Evolutionary conservation across 2,329 filamentous ascomycete genomes (phyloP), one percentile per base, ranked within the genome.

Genomic region (Apiospora malaysiana): DNA sequence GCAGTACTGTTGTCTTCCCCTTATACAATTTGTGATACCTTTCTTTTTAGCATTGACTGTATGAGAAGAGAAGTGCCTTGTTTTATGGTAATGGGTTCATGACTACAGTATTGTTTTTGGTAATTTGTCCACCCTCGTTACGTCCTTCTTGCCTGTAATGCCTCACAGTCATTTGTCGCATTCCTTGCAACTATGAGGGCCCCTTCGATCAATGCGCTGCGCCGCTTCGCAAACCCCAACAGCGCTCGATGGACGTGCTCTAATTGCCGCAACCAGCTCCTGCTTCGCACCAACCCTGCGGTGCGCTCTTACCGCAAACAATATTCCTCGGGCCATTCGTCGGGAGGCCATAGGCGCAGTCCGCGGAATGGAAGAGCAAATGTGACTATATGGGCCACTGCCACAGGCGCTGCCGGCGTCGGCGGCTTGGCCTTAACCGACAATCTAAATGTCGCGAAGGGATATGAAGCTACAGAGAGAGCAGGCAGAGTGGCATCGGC

Each of bases 401-500:
- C 88, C 1, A 85, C 87, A 21, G 85, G 82, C n/a, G 86, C 83
- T 2, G 81, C 84, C 12, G 83, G 84, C 14, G 83, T 83, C n/a
- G 83, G 84, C 8, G 81, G 83, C 4, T 76, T 89, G 40, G 86
- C 87, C 27, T 90, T 91, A 72, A 85, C 85, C 40, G 89, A 92
- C 79, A 91, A 97, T 32, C 32, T 32, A 32, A 32, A 32, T 75
- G 90, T 94, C 74, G 93, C 92, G 80, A 91, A 93, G 83, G 87
- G 88, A 45, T 95, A 93, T 79, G 89, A 91, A 69, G 93, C 93
- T 14, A 89, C 89, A 2, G 91, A 94, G 82, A 88, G 95, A 74
- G 92, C 93, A 45, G 92, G 93, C 10, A 89, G 95, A 73, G 95
- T 98, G 27, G 90, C 91, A 14, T 85, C 88, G 37, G 90, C 93